Percentiles rank a stretch among this genome's conserved stretches.
Conservation (phyloP, 2,329 filamentous ascomycete genomes). For the Epichloe sylvatica region DNA sequence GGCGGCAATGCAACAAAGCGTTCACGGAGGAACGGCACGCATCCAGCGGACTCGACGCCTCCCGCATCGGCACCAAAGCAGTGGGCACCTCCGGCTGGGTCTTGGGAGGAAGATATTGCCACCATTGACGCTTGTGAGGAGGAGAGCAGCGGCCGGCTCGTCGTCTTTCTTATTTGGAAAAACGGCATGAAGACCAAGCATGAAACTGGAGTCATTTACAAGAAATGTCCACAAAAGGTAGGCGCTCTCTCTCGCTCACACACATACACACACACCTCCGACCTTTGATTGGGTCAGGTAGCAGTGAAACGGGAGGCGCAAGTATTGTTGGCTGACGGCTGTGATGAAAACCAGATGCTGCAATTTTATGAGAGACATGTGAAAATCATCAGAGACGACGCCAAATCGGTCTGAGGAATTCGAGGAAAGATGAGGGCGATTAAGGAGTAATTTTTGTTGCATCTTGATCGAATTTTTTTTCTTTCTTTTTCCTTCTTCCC, state of each 20-base stretch:
- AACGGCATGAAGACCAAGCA: constrained; percentile 63
- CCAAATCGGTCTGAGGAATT: constrained; percentile 7
- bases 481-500: background rate
- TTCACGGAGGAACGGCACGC: constrained; percentile 31
- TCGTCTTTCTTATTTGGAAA: constrained; percentile 62
- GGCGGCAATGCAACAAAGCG: constrained; percentile 30
- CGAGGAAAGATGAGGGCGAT: background rate
- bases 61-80: constrained; percentile 29
- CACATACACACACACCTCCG: no score
- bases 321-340: background rate
- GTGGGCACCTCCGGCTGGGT: constrained; percentile 57
- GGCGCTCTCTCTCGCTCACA: constrained; percentile 5
- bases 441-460: background rate
- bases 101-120: constrained; percentile 62
- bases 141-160: constrained; percentile 40
- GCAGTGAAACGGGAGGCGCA: background rate
- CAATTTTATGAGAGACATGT: constrained; percentile 46
- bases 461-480: background rate
- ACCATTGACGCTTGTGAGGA: constrained; percentile 62
- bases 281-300: background rate
- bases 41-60: constrained; percentile 35
- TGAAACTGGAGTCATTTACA: constrained; percentile 51
- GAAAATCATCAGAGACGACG: constrained; percentile 32
- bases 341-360: constrained; percentile 32
- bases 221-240: constrained; percentile 64